phyloP scores from a whole-genome alignment of 371 early-diverging fungal species.

The Lichtheimia corymbifera region DNA sequence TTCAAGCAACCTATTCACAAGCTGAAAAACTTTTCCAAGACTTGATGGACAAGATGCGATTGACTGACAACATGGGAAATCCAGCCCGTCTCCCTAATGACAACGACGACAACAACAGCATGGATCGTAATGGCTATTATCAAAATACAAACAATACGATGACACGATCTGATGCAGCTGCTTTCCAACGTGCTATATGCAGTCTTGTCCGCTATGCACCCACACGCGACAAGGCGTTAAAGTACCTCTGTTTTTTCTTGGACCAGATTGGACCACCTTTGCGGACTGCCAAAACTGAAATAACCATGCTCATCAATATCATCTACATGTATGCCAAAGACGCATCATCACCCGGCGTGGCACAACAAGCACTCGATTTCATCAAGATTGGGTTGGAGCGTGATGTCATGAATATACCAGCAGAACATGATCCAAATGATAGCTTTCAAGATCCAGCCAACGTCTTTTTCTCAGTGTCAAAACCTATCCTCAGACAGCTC shows the following conservation, averaged over 20 bases:
- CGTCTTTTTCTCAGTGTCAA: no score
- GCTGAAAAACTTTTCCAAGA: conserved; percentile 4
- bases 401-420: not conserved
- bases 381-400: conserved; percentile 9
- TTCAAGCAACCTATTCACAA: not conserved
- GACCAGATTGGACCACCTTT: not conserved
- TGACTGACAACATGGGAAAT: not conserved
- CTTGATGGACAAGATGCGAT: not conserved
- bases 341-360: not conserved
- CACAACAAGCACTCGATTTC: conserved; percentile 3
- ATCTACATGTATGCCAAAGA: conserved; percentile 2
- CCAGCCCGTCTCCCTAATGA: no score
- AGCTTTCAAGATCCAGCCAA: no score
- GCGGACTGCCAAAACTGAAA: conserved; percentile 7
- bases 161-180: no score
- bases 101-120: not conserved
- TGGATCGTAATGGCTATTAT: not conserved
- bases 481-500: no score
- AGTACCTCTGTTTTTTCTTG: not conserved
- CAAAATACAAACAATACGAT: no score
- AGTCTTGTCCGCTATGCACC: conserved; percentile 3
- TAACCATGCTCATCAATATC: conserved; percentile 3
- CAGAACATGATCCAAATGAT: no score
- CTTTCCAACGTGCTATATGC: conserved; percentile 5
- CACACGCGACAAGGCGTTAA: not conserved